phyloP scores from a whole-genome alignment of 352 stramenopile species.

The Phytophthora pisi region DNA sequence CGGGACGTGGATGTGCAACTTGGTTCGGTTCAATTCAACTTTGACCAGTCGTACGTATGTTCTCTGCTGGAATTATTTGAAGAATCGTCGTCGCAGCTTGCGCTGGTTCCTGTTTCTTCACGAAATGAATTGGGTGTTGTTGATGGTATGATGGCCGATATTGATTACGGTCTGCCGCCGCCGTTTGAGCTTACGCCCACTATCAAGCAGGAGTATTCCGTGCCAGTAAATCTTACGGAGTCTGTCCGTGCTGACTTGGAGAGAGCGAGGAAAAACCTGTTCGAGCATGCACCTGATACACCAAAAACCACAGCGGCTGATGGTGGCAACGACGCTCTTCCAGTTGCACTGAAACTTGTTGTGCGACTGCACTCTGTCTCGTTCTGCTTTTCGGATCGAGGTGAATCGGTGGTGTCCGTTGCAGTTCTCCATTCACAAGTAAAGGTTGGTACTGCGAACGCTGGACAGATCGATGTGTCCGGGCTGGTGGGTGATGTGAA shows the following conservation, averaged over 20 bases:
- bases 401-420: slow-evolving; percentile 65
- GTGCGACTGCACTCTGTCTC: slow-evolving; percentile 77
- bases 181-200: slow-evolving; percentile 68
- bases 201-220: slow-evolving; percentile 70
- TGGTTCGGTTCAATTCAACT: slow-evolving; percentile 81
- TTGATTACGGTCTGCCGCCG: slow-evolving; percentile 43
- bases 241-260: slow-evolving; percentile 85
- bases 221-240: slow-evolving; percentile 77
- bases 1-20: slow-evolving; percentile 74
- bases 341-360: slow-evolving; percentile 46
- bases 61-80: slow-evolving; percentile 79
- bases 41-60: slow-evolving; percentile 86
- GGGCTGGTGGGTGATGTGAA: slow-evolving; percentile 68
- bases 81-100: slow-evolving; percentile 63
- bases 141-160: slow-evolving; percentile 9
- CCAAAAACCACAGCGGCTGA: slow-evolving; percentile 2
- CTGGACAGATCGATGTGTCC: slow-evolving; percentile 42
- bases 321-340: slow-evolving; percentile 6
- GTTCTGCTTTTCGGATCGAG: slow-evolving; percentile 76
- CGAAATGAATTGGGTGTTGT: slow-evolving; percentile 25
- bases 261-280: slow-evolving; percentile 65
- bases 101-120: slow-evolving; percentile 29
- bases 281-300: slow-evolving; percentile 36
- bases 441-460: slow-evolving; percentile 39
- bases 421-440: slow-evolving; percentile 64